phyloP scores from a whole-genome alignment of 2,329 filamentous ascomycete species.

The Aureobasidium sp. region DNA sequence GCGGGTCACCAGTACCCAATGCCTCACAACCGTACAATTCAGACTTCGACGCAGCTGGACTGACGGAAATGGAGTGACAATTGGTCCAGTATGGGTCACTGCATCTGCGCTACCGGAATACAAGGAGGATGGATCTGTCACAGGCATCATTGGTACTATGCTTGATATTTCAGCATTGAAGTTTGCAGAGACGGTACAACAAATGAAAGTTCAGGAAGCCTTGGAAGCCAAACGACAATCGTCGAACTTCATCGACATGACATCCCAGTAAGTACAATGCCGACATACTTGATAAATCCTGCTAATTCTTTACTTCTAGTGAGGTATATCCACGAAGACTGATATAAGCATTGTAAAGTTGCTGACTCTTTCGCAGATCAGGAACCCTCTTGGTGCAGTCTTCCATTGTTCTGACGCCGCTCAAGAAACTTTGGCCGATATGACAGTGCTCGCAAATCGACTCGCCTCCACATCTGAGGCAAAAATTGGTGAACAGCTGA shows the following conservation, averaged over 20 bases:
- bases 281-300: background rate
- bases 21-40: slow-evolving; percentile 38
- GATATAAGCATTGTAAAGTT: background rate
- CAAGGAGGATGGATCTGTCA: slow-evolving; percentile 29
- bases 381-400: slow-evolving; percentile 19
- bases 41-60: slow-evolving; percentile 27
- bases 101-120: slow-evolving; percentile 21
- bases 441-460: slow-evolving; percentile 10
- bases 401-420: slow-evolving; percentile 19
- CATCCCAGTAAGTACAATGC: slow-evolving; percentile 1
- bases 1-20: slow-evolving; percentile 29
- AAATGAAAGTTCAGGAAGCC: slow-evolving; percentile 27
- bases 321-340: background rate
- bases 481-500: slow-evolving; percentile 21
- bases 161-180: slow-evolving; percentile 42
- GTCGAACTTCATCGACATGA: slow-evolving; percentile 15
- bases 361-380: slow-evolving; percentile 2
- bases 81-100: slow-evolving; percentile 19
- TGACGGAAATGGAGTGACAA: slow-evolving; percentile 19
- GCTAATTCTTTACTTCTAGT: background rate
- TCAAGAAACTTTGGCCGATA: slow-evolving; percentile 15
- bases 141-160: slow-evolving; percentile 37
- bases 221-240: slow-evolving; percentile 19
- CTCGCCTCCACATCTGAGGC: background rate
- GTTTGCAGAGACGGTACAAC: slow-evolving; percentile 37